Evolutionary conservation across 1,284 basidiomycete species (phyloP).

Genomic region (Malassezia globosa): DNA sequence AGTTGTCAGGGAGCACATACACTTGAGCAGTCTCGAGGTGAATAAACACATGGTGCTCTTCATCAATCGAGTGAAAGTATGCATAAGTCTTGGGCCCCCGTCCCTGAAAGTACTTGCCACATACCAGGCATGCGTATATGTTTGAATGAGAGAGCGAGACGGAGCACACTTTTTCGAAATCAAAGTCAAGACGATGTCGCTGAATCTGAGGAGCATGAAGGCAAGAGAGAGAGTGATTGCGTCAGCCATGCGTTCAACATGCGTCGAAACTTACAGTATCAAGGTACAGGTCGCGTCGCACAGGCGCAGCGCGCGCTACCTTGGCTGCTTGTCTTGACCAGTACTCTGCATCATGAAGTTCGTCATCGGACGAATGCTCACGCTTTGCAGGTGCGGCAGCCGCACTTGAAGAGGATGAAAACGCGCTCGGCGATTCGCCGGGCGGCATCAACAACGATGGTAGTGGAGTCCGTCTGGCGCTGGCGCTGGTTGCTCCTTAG

Average conservation of each 20-base stretch:
- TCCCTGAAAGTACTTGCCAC: constrained; percentile 97
- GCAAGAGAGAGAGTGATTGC: too few relatives aligned
- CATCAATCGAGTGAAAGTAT: constrained; percentile 91
- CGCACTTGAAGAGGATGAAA: neutral
- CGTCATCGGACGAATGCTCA: neutral
- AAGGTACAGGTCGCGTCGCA: constrained; percentile 65
- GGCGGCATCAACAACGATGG: too few relatives aligned
- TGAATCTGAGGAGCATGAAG: constrained; percentile 28
- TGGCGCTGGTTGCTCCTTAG: too few relatives aligned
- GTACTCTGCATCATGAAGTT: neutral
- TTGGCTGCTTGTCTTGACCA: neutral
- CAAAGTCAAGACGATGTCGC: constrained; percentile 68
- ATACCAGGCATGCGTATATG: constrained; percentile 92
- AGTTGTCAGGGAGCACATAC: constrained; percentile 95
- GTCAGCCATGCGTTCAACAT: too few relatives aligned
- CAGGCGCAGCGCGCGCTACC: neutral
- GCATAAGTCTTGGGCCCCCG: constrained; percentile 84
- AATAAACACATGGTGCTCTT: constrained; percentile 96
- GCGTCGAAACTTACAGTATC: constrained; percentile 61
- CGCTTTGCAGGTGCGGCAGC: neutral
- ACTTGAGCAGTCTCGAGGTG: constrained; percentile 88
- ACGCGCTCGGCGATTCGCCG: neutral
- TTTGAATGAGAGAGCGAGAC: constrained; percentile 93
- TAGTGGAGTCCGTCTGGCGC: too few relatives aligned
- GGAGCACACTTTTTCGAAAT: constrained; percentile 97